Evolutionary conservation across 306 rosid species (phyloP), one percentile per base, ranked within the genome.

Genomic region (Parietaria judaica): DNA sequence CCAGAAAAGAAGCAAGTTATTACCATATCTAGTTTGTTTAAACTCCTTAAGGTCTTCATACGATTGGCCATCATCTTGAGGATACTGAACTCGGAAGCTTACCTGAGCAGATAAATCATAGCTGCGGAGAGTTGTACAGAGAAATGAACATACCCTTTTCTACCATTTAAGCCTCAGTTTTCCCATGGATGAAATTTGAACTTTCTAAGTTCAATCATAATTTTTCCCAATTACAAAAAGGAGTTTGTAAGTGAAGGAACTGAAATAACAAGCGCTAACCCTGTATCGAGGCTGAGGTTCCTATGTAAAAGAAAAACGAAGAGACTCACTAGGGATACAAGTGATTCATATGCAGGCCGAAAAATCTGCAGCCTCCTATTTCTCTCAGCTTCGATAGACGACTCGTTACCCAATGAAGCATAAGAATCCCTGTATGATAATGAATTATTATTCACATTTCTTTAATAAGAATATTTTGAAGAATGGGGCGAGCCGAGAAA

Each of bases 21-120:
- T 94, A 94, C 99, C 99, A 78, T 89, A 94, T 94, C 90, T 86
- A 50, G 97, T 94, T 70, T 94, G 99, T 76, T 89, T 89, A 71
- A 94, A 89, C 65, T 94, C 99, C 80, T 84, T 89, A 67, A 84
- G 94, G 72, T 94, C 99, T 81, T 94, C 99, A 31, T 78, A 76
- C 56, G 97, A 84, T 77, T 88, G 95, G 74, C 81, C 89, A 79
- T 84, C 78, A 75, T 89, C 99, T 79, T 79, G 89, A 74, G 97
- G 99, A 75, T 94, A 94, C 72, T 94, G 95, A 76, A 94, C 96
- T 64, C 97, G 85, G 72, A 80, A 84, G 74, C 95, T 86, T 66
- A 94, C 97, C 99, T 94, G 90, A 13, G 68, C 72, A 75, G 64
- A 61, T 62, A 71, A 60, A 59, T 58, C 43, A 36, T 64, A 51